phyloP scores from a whole-genome alignment of 371 early-diverging fungal genomes.

The Mucor indicus region DNA sequence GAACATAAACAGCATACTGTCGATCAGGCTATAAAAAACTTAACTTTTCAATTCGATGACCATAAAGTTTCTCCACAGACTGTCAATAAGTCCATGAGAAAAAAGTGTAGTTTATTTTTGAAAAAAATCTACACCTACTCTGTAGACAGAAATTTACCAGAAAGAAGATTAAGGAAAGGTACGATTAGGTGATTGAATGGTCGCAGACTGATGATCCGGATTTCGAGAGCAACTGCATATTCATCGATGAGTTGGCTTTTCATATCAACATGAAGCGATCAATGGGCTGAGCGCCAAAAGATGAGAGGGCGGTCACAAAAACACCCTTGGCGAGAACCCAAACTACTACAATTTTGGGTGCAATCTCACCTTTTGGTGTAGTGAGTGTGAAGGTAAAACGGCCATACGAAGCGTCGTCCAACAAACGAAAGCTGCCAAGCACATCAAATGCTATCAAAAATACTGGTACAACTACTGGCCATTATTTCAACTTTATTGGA shows the following conservation, averaged over 20 bases:
- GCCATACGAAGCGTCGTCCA: not conserved
- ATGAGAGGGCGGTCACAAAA: not conserved
- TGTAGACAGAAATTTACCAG: too few relatives aligned
- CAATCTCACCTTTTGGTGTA: not conserved
- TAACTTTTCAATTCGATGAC: too few relatives aligned
- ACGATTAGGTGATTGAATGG: too few relatives aligned
- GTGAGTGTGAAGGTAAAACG: not conserved
- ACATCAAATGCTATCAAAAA: not conserved
- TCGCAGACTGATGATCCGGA: too few relatives aligned
- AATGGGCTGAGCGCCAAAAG: not conserved
- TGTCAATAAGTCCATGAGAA: not conserved
- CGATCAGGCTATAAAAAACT: too few relatives aligned
- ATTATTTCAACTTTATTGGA: not conserved
- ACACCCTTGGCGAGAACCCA: not conserved
- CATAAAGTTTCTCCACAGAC: too few relatives aligned
- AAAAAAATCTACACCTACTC: too few relatives aligned
- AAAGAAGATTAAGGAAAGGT: too few relatives aligned
- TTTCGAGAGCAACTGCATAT: not conserved
- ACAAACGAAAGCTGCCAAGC: not conserved
- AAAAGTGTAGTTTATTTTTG: not conserved
- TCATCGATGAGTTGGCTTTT: conserved; percentile 3
- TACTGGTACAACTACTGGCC: not conserved
- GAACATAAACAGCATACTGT: too few relatives aligned
- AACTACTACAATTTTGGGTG: conserved; percentile 3
- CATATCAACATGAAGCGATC: conserved; percentile 8